Base-by-base conservation (phyloP, 768 basidiomycete species). In the Cytidiella melzeri region DNA sequence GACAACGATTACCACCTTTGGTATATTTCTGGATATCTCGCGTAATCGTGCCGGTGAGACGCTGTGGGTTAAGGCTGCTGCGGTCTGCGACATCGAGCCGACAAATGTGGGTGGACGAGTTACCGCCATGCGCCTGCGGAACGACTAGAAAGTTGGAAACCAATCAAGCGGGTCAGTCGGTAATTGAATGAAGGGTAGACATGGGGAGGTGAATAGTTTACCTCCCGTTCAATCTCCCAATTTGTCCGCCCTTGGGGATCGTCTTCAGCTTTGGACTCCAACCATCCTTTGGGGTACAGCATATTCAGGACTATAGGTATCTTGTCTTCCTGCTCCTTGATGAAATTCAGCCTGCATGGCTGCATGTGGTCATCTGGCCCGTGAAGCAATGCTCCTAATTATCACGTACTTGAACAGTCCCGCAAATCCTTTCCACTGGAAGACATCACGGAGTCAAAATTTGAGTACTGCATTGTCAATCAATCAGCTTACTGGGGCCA, bases 41-140 rank as follows among this genome's bases (percentile, higher is more conserved):
- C 45, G 46, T 5, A 71, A 63, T 2, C 64, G 63, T 2, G 52
- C 57, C 0, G 65, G 53, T 13, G 54, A 48, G 41, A 87, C 79
- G 48, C 73, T 59, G 58, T 90, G 87, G 1, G 81, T 84, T 0
- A 87, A 55, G 0, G 57, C 80, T 1, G 89, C 85, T 19, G 67
- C 71, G 78, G 86, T 81, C 62, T 92, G 91, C 10, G 84, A 87
- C 13, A 92, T 49, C 23, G 76, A 66, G 0, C 89, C 89, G 15
- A 76, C 51, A 45, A 82, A 61, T 2, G 67, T 69, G 55, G 89
- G 90, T 2, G 76, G 78, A 27, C 73, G 74, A 1, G 83, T 81
- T 5, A 76, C 65, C 4, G 63, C 55, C 15, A 79, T 66, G 18
- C 83, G 79, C 15, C 60, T 64, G 36, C 68, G 62, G 55, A 72